These are phyloP conservation scores for Rhexocercosporidium sp. DNA, from an alignment of 2,329 filamentous ascomycete species.

Conservation along the genomic window DNA sequence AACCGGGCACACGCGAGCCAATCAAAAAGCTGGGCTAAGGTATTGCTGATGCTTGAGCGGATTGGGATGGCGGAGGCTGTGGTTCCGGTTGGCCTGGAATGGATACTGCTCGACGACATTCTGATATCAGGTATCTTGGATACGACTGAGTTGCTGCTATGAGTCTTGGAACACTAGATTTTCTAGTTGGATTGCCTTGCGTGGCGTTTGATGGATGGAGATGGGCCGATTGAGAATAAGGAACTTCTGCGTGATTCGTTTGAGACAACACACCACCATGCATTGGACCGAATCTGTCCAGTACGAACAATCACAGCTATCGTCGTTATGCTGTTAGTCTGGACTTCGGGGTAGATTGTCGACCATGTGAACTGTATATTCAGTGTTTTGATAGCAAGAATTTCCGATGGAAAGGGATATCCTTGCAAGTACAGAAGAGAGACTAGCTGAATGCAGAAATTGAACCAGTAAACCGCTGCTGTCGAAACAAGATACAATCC, in stretches of 20 bases:
- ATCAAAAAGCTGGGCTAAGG: not conserved
- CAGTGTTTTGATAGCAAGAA: not conserved
- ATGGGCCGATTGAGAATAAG: not conserved
- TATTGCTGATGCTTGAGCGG: not conserved
- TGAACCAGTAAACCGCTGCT: no score
- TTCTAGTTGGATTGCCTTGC: not conserved
- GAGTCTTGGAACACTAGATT: not conserved
- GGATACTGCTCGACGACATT: not conserved
- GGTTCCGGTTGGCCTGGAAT: not conserved
- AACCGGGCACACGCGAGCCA: constrained; percentile 4
- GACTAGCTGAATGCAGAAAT: no score
- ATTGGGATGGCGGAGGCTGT: not conserved
- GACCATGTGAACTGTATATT: no score
- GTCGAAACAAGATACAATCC: not conserved
- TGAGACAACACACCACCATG: no score
- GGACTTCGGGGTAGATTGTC: not conserved
- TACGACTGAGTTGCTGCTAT: not conserved
- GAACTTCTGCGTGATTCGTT: not conserved
- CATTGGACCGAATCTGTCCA: not conserved
- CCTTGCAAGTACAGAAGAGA: not conserved
- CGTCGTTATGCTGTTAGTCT: not conserved
- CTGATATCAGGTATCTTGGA: not conserved
- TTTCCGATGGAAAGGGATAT: not conserved
- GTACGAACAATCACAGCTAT: not conserved
- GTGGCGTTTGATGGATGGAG: not conserved